phyloP scores from a whole-genome alignment of 129 eudicot genomes.

The Artemisia annua region DNA sequence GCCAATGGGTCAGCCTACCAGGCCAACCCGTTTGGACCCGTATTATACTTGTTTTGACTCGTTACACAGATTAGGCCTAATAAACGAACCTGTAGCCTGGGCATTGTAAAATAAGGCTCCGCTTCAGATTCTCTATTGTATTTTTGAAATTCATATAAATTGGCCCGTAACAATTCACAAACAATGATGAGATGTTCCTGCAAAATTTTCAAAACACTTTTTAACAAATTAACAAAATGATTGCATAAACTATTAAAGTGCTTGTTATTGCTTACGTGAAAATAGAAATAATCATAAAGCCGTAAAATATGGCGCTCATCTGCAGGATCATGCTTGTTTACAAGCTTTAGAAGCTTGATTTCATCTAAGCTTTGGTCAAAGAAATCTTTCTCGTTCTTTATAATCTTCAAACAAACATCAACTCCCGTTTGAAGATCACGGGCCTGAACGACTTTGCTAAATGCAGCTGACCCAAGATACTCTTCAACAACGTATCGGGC shows the following conservation, averaged over 20 bases:
- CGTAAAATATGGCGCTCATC: slow-evolving; percentile 82
- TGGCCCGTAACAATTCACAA: slow-evolving; percentile 82
- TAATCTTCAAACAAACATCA: slow-evolving; percentile 95
- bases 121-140: slow-evolving; percentile 79
- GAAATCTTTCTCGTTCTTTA: slow-evolving; percentile 93
- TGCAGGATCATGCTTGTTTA: slow-evolving; percentile 87
- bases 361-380: slow-evolving; percentile 99
- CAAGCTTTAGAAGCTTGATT: slow-evolving; percentile 92
- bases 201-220: slow-evolving; percentile 7
- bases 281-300: slow-evolving; percentile 93
- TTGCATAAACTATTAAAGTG: slow-evolving; percentile 13
- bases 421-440: slow-evolving; percentile 77
- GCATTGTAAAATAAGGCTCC: slow-evolving; percentile 84
- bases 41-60: not conserved
- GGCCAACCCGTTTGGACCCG: not conserved
- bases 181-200: slow-evolving; percentile 97
- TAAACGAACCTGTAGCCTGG: slow-evolving; percentile 82
- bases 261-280: slow-evolving; percentile 54
- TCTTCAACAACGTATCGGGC: slow-evolving; percentile 73
- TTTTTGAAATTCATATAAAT: slow-evolving; percentile 94
- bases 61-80: not conserved
- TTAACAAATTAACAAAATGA: not conserved
- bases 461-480: slow-evolving; percentile 94
- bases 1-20: no score
- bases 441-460: slow-evolving; percentile 94